Evolutionary conservation across 257 asterid species (phyloP).

Genomic region (Rhazya stricta): DNA sequence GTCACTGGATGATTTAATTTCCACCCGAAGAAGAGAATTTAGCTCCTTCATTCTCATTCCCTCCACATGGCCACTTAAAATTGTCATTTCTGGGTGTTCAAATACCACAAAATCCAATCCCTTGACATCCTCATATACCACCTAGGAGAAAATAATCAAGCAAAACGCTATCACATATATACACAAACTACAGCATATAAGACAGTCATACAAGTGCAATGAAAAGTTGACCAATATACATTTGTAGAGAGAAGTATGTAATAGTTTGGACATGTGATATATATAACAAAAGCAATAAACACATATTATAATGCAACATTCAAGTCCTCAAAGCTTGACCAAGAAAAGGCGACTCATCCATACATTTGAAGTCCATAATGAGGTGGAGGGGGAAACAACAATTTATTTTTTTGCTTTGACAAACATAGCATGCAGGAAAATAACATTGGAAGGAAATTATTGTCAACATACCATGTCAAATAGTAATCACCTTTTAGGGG

Average conservation of each 20-base stretch:
- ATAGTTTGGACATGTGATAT: background rate
- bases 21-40: conserved; percentile 63
- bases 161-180: background rate
- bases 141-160: conserved; percentile 39
- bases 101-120: conserved; percentile 77
- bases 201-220: background rate
- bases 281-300: conserved; percentile 7
- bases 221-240: background rate
- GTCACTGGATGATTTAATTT: conserved; percentile 61
- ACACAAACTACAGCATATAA: background rate
- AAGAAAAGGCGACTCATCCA: background rate
- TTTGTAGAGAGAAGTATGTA: background rate
- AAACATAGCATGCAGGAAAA: background rate
- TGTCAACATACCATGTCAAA: background rate
- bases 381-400: background rate
- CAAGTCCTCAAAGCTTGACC: background rate
- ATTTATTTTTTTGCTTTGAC: too few relatives aligned
- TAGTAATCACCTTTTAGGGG: too few relatives aligned
- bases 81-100: conserved; percentile 78
- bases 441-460: background rate
- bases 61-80: conserved; percentile 84
- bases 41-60: conserved; percentile 64
- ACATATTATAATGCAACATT: background rate
- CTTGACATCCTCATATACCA: conserved; percentile 57
- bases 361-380: background rate